These are phyloP conservation scores for Arbutus unedo DNA, from an alignment of 148 eudicot species.

Conservation along the genomic window DNA sequence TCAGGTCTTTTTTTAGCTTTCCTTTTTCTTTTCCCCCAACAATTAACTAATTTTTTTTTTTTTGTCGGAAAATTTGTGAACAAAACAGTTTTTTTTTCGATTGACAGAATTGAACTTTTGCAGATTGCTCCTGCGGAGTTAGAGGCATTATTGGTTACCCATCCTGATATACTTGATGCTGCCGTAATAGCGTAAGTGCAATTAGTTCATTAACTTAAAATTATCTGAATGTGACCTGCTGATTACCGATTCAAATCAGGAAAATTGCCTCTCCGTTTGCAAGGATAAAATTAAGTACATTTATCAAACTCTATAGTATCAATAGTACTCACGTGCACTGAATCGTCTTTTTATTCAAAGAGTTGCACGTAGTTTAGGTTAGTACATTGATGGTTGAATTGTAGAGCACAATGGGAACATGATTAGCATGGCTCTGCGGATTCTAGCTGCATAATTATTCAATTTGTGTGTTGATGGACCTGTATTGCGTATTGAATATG, in stretches of 20 bases:
- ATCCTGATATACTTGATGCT: conserved; percentile 78
- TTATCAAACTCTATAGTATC: too few relatives aligned
- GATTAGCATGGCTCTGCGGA: too few relatives aligned
- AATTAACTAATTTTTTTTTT: background rate
- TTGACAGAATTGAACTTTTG: conserved; percentile 5
- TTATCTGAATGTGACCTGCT: too few relatives aligned
- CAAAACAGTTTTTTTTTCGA: background rate
- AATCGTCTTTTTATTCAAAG: background rate
- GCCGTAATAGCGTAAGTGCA: conserved; percentile 71
- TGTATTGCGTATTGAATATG: background rate
- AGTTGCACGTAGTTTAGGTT: background rate
- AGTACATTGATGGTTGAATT: background rate
- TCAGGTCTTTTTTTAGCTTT: conserved; percentile 45
- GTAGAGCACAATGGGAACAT: background rate
- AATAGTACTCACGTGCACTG: too few relatives aligned
- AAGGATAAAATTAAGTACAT: too few relatives aligned
- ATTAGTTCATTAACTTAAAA: background rate
- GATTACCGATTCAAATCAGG: too few relatives aligned
- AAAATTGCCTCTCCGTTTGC: too few relatives aligned
- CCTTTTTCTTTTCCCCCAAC: background rate
- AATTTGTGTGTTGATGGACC: too few relatives aligned
- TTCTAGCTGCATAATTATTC: too few relatives aligned
- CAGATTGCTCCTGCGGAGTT: conserved; percentile 98
- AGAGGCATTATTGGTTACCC: conserved; percentile 66
- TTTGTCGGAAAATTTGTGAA: background rate